These are phyloP conservation scores for Bauhinia variegata DNA, from an alignment of 306 rosid species.

Conservation along the genomic window DNA sequence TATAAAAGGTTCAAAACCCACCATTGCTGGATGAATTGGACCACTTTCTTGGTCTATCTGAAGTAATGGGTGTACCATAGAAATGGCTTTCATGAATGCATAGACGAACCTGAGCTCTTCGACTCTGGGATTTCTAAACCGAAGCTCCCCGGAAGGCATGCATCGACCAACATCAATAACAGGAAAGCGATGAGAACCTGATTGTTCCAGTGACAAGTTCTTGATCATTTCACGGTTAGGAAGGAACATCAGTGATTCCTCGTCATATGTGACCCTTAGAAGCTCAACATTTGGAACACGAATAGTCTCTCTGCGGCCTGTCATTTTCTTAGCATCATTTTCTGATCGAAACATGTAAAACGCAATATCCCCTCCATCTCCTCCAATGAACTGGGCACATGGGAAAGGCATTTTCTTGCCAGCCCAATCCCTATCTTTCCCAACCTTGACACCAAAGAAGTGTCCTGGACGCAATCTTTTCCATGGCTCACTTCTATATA, in stretches of 20 bases:
- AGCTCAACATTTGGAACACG: conserved; percentile 61
- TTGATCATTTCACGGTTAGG: conserved; percentile 63
- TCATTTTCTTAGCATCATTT: conserved; percentile 69
- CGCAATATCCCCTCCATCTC: conserved; percentile 73
- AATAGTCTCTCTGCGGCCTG: conserved; percentile 66
- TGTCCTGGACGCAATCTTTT: conserved; percentile 63
- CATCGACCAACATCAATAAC: conserved; percentile 70
- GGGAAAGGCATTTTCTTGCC: conserved; percentile 67
- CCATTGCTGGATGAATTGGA: conserved; percentile 54
- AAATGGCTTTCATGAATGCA: conserved; percentile 65
- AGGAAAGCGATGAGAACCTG: conserved; percentile 59
- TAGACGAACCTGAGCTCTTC: conserved; percentile 70
- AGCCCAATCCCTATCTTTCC: conserved; percentile 68
- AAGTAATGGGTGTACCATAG: conserved; percentile 65
- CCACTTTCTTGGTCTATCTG: conserved; percentile 60
- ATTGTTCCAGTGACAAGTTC: conserved; percentile 49
- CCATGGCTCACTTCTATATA: conserved; percentile 67
- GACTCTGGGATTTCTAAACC: conserved; percentile 56
- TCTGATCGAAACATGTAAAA: conserved; percentile 63
- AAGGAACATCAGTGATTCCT: conserved; percentile 64
- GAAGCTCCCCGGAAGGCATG: conserved; percentile 47
- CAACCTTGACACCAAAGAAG: conserved; percentile 62
- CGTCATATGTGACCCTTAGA: conserved; percentile 64
- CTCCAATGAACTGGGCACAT: conserved; percentile 70
- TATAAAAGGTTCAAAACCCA: conserved; percentile 57